Evolutionary conservation across 1,284 basidiomycete genomes (phyloP).

Genomic region (Golubevia sp.): DNA sequence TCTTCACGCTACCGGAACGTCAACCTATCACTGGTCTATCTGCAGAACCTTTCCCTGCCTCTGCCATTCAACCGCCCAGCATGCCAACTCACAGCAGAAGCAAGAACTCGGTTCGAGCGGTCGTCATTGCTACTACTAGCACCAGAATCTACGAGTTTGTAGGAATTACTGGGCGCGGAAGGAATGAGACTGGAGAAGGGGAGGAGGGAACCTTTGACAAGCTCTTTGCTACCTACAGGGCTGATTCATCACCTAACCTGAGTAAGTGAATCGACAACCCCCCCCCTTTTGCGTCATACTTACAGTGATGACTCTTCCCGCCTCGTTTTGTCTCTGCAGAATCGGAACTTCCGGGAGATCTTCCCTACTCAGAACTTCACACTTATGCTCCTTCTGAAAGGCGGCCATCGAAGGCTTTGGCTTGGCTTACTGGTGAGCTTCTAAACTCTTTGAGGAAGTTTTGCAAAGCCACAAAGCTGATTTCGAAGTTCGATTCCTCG

Average conservation of each 20-base stretch:
- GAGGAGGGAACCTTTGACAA: conserved; percentile 29
- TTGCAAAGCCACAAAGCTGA: neutral
- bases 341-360: conserved; percentile 53
- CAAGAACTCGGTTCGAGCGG: conserved; percentile 9
- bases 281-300: too few species aligned
- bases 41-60: conserved; percentile 24
- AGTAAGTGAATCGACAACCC: too few species aligned
- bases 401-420: conserved; percentile 69
- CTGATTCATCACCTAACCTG: conserved; percentile 34
- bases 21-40: conserved; percentile 47
- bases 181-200: conserved; percentile 72
- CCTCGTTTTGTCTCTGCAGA: conserved; percentile 8
- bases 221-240: conserved; percentile 48
- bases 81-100: neutral
- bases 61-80: neutral
- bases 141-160: conserved; percentile 90
- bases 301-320: too few species aligned
- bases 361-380: conserved; percentile 61
- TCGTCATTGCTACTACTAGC: conserved; percentile 80
- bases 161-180: conserved; percentile 68
- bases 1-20: conserved; percentile 40
- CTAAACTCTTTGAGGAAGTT: conserved; percentile 1
- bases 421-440: conserved; percentile 82
- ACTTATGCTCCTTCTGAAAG: conserved; percentile 50
- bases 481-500: conserved; percentile 5